Percentiles rank a stretch among this genome's conserved stretches.
phyloP scores from a whole-genome alignment of 2,329 filamentous ascomycete species.

The Orbilia javanica region DNA sequence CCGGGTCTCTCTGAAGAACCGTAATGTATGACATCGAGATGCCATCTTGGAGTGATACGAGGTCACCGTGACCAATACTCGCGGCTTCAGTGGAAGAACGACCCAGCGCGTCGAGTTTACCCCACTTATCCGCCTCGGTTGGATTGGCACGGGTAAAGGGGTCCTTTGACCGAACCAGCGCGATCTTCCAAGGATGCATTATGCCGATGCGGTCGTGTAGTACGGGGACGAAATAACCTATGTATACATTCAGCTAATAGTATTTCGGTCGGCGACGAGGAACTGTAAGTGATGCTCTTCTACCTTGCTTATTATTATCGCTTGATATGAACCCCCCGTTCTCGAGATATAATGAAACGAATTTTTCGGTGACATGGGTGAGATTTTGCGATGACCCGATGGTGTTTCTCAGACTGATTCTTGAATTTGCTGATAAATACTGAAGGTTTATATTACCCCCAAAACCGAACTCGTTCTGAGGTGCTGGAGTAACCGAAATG shows the following conservation, averaged over 20 bases:
- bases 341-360: background rate
- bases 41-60: background rate
- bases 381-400: background rate
- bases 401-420: background rate
- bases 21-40: background rate
- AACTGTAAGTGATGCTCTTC: background rate
- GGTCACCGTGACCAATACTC: background rate
- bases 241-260: background rate
- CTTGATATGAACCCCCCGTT: constrained; percentile 2
- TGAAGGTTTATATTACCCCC: constrained; percentile 1
- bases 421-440: background rate
- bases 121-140: background rate
- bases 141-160: background rate
- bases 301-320: constrained; percentile 7
- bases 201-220: background rate
- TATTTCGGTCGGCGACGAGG: background rate
- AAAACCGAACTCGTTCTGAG: constrained; percentile 3
- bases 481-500: background rate
- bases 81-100: background rate
- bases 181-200: constrained; percentile 1
- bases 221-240: background rate
- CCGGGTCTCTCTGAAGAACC: background rate
- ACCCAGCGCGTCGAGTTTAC: background rate
- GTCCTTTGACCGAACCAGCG: background rate
- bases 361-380: background rate